phyloP scores from a whole-genome alignment of 257 asterid genomes.

The Plectranthus barbatus region DNA sequence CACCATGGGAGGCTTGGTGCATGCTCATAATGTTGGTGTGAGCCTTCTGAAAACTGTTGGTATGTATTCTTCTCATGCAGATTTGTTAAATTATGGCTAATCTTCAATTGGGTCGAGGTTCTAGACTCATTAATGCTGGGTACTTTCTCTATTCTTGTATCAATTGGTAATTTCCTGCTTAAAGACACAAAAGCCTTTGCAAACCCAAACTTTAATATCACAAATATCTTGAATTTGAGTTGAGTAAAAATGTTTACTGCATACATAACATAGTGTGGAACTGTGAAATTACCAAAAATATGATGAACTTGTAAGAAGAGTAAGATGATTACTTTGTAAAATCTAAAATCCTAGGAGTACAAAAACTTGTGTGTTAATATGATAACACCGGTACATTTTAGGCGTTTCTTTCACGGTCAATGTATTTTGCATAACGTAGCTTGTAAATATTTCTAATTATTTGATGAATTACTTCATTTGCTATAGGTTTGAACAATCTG shows the following conservation, averaged over 20 bases:
- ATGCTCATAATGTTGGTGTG: slow-evolving; percentile 97
- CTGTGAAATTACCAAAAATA: not conserved
- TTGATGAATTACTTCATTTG: slow-evolving; percentile 1
- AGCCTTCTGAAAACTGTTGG: slow-evolving; percentile 84
- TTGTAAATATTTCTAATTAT: not conserved
- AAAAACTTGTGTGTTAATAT: not conserved
- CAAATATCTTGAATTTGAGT: not conserved
- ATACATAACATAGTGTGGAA: not conserved
- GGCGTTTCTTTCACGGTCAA: not conserved
- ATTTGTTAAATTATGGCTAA: not conserved
- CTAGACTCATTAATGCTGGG: not conserved
- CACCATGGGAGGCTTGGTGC: slow-evolving; percentile 91
- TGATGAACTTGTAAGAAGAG: too few species aligned
- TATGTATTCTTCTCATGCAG: slow-evolving; percentile 22
- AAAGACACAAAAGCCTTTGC: not conserved
- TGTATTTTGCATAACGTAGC: not conserved
- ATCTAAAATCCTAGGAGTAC: too few species aligned
- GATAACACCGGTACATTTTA: not conserved
- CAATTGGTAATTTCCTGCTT: not conserved
- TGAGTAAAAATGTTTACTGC: not conserved
- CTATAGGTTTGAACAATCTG: slow-evolving; percentile 62
- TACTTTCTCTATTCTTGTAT: not conserved
- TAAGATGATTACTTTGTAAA: not conserved
- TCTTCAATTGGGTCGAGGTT: not conserved
- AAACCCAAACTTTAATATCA: not conserved